These are phyloP conservation scores for Colletotrichum sp. DNA, from an alignment of 2,329 filamentous ascomycete genomes.

Conservation along the genomic window DNA sequence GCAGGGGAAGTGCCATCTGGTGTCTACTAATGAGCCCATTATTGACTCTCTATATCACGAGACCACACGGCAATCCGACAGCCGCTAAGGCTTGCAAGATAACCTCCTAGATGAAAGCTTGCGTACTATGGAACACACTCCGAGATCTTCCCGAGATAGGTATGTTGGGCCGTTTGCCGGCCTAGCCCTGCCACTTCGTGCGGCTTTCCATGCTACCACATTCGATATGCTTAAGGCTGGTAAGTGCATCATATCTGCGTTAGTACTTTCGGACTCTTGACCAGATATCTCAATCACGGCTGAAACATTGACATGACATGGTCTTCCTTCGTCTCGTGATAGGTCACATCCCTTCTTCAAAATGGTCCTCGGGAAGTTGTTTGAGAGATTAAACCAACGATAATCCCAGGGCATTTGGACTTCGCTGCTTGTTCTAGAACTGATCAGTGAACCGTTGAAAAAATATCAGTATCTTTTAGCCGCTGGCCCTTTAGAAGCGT, in stretches of 20 bases:
- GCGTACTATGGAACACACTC: background rate
- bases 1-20: background rate
- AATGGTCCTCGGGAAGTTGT: background rate
- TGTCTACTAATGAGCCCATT: background rate
- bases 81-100: background rate
- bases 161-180: background rate
- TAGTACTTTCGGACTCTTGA: background rate
- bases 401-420: accelerated
- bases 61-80: background rate
- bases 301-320: background rate
- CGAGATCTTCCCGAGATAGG: background rate
- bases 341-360: background rate
- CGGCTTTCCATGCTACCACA: background rate
- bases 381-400: background rate
- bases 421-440: background rate
- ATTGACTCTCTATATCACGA: background rate
- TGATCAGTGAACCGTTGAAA: background rate
- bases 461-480: accelerated
- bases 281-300: background rate
- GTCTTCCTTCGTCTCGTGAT: background rate
- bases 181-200: background rate
- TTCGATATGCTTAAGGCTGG: background rate
- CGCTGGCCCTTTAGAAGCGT: background rate
- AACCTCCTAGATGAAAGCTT: background rate
- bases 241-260: background rate